Base-by-base conservation (phyloP, 441 rosid genomes). In the Viola pubescens region DNA sequence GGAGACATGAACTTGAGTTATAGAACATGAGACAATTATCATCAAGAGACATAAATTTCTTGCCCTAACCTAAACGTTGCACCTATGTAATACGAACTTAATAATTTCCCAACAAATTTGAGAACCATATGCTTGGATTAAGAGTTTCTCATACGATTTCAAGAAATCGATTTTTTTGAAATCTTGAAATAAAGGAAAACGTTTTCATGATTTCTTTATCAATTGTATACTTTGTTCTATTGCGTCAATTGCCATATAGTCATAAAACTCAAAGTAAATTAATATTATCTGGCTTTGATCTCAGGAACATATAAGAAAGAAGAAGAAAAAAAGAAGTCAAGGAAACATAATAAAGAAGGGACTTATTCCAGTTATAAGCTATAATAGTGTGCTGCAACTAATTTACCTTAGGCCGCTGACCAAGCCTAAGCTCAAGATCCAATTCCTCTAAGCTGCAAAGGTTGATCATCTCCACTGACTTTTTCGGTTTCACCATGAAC, bases 351-450 rank as follows among this genome's bases (percentile, higher is more conserved):
- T 19, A 44, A 52, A 52, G 45, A 51, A 66, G 47, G 42, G 44
- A 60, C 56, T 34, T 61, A 56, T 47, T 7, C 60, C 54, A 55
- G 46, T n/a, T n/a, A n/a, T 46, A 37, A 10, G 39, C 12, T 54
- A n/a, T n/a, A n/a, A 48, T 37, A 53, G 43, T 45, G 52, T 67
- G 48, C 43, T 50, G 69, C 67, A 61, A 60, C 74, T 75, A 75
- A 46, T 73, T 85, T 71, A 73, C 80, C 89, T 82, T 80, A 40
- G 87, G 86, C 51, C 76, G 80, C 52, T 72, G 58, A 3, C 95
- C 97, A 34, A 92, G 95, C 77, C 98, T 79, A 63, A 92, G 97
- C 76, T 92, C 98, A 62, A 92, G 98, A 84, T 92, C 98, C 71
- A 92, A 62, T 16, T 85, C 98, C 62, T 89, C 92, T 66, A 73